Evolutionary conservation across 176 grass and related monocot genomes (phyloP), one percentile per base, ranked within the genome.

Genomic region (Aegilops speltoides): DNA sequence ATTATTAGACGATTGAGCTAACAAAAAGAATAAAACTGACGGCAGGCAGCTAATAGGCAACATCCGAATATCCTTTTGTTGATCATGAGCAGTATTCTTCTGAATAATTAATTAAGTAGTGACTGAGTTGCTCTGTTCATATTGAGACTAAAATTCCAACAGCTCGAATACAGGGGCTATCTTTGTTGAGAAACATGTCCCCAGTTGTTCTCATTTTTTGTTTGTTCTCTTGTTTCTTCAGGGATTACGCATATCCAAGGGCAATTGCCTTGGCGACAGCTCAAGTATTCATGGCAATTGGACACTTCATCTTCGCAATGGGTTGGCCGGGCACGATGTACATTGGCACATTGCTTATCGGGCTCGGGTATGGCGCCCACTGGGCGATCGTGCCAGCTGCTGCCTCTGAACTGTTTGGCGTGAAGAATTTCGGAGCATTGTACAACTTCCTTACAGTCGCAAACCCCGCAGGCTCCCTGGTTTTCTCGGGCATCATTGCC

Each of bases 401-500:
- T 62, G 90, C 87, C 43, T 92, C 84, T 7, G 87, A 92, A 83
- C 73, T 92, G 22, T 97, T 97, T 37, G 95, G 95, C 12, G 79
- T 97, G 56, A 97, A 97, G 60, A 89, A 90, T 61, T 92, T 92
- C 4, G 90, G 90, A 60, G 84, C 90, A 46, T n/a, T 92, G 33
- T 92, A 92, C 34, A 93, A 90, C 72, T 87, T 93, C 65, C 81
- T 94, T 59, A 94, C 92, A 0, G 88, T 90, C 3, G 95, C 92
- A 41, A 97, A 97, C 45, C 95, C 92, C 10, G 95, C 92, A 33
- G 95, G 95, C 16, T 98, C 95, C 14, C 82, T 98, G 13, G 91
- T 98, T 43, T 98, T 98, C 83, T 98, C 95, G 10, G 95, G 95
- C n/a, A 28, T 98, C 22, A 98, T 98, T 68, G 95, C 93, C 6